A percentile compares a stretch with the other conserved stretches of the same genome.
phyloP scores from a whole-genome alignment of 2,329 filamentous ascomycete genomes.

The Epichloe aotearoae region DNA sequence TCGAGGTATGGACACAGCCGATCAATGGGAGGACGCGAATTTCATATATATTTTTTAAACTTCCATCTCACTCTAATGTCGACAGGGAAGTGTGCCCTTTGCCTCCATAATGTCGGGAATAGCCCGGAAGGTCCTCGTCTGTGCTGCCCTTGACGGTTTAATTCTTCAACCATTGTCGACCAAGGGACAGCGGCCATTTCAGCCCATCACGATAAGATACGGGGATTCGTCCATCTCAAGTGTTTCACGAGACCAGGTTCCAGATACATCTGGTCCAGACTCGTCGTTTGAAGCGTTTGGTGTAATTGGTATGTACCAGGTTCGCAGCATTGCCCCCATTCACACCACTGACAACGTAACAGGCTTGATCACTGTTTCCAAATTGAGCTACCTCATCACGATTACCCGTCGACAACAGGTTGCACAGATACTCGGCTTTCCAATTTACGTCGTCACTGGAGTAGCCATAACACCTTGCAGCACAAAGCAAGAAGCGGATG shows the following conservation, averaged over 20 bases:
- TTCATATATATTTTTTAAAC: background rate
- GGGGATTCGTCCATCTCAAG: conserved; percentile 36
- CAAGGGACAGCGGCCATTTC: conserved; percentile 41
- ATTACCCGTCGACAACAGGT: conserved; percentile 82
- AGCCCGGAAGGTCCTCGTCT: conserved; percentile 67
- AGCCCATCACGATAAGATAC: conserved; percentile 59
- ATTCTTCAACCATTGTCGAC: conserved; percentile 59
- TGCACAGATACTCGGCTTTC: conserved; percentile 68
- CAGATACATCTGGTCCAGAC: conserved; percentile 29
- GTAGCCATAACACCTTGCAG: conserved; percentile 82
- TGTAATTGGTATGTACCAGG: conserved; percentile 32
- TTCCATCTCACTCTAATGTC: background rate
- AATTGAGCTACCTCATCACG: conserved; percentile 69
- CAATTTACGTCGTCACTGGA: conserved; percentile 78
- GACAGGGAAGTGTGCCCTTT: background rate
- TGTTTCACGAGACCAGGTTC: conserved; percentile 30
- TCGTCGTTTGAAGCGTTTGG: conserved; percentile 47
- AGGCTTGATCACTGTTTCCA: conserved; percentile 79
- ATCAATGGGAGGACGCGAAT: too few species aligned
- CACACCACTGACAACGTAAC: conserved; percentile 2
- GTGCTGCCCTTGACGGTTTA: conserved; percentile 71
- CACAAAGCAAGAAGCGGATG: conserved; percentile 59
- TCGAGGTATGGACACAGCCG: too few species aligned
- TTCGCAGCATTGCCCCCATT: conserved; percentile 9
- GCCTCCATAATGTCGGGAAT: conserved; percentile 53